phyloP scores from a whole-genome alignment of 2,329 filamentous ascomycete genomes.

The Colletotrichum musae region DNA sequence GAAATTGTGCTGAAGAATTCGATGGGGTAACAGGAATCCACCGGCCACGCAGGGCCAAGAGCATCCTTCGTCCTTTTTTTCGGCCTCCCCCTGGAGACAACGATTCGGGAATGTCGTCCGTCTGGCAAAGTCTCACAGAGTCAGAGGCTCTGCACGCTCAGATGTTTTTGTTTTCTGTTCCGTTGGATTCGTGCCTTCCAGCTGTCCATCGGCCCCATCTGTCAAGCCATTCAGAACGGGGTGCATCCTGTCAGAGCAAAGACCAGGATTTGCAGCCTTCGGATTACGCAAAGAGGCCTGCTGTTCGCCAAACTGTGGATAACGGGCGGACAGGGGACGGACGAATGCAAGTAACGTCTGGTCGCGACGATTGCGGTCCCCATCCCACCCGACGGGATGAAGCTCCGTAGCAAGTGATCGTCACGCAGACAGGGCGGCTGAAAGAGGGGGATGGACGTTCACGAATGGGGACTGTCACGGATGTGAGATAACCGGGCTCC shows the following conservation, averaged over 20 bases:
- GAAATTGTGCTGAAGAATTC: no score
- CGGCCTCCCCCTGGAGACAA: no score
- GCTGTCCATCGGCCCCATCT: constrained; percentile 33
- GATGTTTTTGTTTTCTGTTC: neutral
- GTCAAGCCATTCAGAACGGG: neutral
- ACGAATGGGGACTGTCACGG: neutral
- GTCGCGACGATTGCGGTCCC: neutral
- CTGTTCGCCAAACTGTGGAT: neutral
- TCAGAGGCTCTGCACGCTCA: neutral
- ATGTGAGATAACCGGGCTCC: neutral
- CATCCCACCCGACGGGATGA: neutral
- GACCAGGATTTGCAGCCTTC: constrained; percentile 4
- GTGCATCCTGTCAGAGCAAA: neutral
- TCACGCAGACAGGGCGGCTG: neutral
- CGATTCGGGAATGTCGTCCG: no score
- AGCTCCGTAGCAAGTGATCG: neutral
- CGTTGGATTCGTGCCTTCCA: neutral
- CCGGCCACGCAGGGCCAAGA: no score
- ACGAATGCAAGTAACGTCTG: neutral
- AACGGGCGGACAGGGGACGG: neutral
- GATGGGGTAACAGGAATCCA: no score
- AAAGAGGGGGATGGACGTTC: neutral
- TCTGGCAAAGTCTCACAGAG: neutral
- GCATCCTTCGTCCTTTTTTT: no score
- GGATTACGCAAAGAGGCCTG: neutral